phyloP scores from a whole-genome alignment of 169 alveolate species.

The Perkinsus marinus region DNA sequence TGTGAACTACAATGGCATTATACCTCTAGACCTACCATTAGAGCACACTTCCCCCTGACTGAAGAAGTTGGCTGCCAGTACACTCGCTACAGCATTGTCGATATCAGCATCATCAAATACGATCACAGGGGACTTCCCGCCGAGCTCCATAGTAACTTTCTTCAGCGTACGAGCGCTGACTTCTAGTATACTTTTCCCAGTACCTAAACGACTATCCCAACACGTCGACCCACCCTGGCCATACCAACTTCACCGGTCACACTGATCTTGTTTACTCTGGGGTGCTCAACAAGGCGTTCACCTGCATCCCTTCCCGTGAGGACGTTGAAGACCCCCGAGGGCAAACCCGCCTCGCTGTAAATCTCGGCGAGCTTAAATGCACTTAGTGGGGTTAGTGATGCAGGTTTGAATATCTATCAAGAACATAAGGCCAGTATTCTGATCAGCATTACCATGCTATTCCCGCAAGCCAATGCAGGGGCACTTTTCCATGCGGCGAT shows the following conservation, averaged over 20 bases:
- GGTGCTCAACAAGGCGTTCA: slow-evolving; percentile 12
- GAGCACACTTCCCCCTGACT: slow-evolving; percentile 51
- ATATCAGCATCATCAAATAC: slow-evolving; percentile 52
- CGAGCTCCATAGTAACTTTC: slow-evolving; percentile 55
- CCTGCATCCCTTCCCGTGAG: slow-evolving; percentile 42
- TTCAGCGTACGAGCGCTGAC: slow-evolving; percentile 35
- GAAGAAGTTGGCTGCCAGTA: slow-evolving; percentile 41
- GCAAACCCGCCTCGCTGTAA: slow-evolving; percentile 50
- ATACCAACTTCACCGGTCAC: slow-evolving; percentile 44
- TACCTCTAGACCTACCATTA: slow-evolving; percentile 45
- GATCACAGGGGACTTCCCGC: slow-evolving; percentile 63
- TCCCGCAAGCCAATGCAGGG: slow-evolving; percentile 63
- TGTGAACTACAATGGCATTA: no score
- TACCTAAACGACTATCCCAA: slow-evolving; percentile 23
- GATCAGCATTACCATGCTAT: slow-evolving; percentile 5
- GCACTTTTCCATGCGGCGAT: slow-evolving; percentile 51
- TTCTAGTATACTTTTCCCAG: not conserved
- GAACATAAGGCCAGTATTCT: no score
- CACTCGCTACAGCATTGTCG: slow-evolving; percentile 47
- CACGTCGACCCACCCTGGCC: slow-evolving; percentile 27
- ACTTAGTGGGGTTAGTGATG: slow-evolving; percentile 57
- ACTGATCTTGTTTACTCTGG: slow-evolving; percentile 40
- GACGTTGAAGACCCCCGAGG: slow-evolving; percentile 54
- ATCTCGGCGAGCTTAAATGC: slow-evolving; percentile 43
- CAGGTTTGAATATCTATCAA: slow-evolving; percentile 43